Percentiles rank a stretch among this genome's conserved stretches.
Evolutionary conservation across 768 basidiomycete genomes (phyloP).

Genomic region (Cystofilobasidium bisporidii): DNA sequence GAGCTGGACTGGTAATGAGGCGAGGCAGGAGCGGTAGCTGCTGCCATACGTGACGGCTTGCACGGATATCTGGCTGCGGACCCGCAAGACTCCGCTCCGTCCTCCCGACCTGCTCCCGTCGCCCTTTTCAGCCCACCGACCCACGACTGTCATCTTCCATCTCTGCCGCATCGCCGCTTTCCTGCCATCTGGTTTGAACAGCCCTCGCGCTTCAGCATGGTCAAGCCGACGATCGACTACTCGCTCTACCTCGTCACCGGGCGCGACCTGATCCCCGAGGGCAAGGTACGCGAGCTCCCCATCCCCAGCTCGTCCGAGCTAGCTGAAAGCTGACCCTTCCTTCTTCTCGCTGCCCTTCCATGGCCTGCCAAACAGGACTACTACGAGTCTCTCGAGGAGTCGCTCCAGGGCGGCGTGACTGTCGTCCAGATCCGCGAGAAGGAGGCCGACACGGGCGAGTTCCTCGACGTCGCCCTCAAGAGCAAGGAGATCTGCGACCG

Average conservation of each 20-base stretch:
- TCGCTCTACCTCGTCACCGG: constrained; percentile 81
- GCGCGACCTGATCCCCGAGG: constrained; percentile 60
- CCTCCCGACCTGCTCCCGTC: no score
- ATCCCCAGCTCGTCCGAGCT: neutral
- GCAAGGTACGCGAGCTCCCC: constrained; percentile 49
- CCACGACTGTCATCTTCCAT: no score
- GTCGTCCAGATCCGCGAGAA: constrained; percentile 87
- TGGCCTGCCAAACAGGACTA: constrained; percentile 49
- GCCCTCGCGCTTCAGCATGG: constrained; percentile 5
- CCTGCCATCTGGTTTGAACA: no score
- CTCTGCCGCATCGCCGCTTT: no score
- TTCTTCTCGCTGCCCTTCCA: no score
- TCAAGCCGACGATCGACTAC: constrained; percentile 36
- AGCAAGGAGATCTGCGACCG: constrained; percentile 63
- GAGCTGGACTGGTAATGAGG: no score
- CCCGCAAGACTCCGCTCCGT: no score
- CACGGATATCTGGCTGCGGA: no score
- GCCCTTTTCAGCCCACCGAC: no score
- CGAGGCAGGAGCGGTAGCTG: no score
- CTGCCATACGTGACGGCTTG: no score
- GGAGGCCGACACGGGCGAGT: constrained; percentile 69
- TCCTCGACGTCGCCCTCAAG: constrained; percentile 60
- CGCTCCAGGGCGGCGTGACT: constrained; percentile 77
- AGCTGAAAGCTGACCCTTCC: neutral
- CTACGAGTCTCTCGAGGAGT: constrained; percentile 56